Conservation (phyloP, 2,329 filamentous ascomycete species). For the Neodidymelliopsis sp. region DNA sequence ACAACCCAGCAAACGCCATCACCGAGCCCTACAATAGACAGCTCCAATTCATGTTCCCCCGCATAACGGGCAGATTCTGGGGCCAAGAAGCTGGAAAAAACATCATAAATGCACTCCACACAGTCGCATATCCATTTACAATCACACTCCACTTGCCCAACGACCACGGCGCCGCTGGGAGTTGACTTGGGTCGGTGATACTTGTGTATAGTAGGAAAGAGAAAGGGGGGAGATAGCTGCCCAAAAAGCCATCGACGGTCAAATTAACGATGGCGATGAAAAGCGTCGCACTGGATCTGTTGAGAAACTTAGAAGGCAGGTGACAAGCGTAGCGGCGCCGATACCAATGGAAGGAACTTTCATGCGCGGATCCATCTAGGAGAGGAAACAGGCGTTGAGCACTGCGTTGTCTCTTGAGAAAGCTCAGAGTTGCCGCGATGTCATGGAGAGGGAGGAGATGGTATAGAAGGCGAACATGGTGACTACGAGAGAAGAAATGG, state of each 20-base stretch:
- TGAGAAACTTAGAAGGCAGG: slow-evolving; percentile 24
- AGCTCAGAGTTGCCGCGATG: slow-evolving; percentile 44
- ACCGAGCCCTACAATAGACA: slow-evolving; percentile 26
- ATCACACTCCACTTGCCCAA: slow-evolving; percentile 21
- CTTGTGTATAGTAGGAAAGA: slow-evolving; percentile 20
- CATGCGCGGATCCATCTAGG: slow-evolving; percentile 20
- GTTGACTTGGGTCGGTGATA: slow-evolving; percentile 10
- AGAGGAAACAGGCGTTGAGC: slow-evolving; percentile 34
- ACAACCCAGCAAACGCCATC: slow-evolving; percentile 24
- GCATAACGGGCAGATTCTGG: slow-evolving; percentile 22
- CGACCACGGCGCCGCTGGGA: slow-evolving; percentile 16
- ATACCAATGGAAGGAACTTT: slow-evolving; percentile 29
- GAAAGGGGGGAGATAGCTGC: slow-evolving; percentile 28
- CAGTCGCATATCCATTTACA: slow-evolving; percentile 22
- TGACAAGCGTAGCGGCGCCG: slow-evolving; percentile 13
- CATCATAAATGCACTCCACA: slow-evolving; percentile 24
- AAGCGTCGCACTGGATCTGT: slow-evolving; percentile 25
- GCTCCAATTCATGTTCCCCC: slow-evolving; percentile 32
- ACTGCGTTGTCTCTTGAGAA: slow-evolving; percentile 49
- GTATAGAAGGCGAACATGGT: slow-evolving; percentile 39
- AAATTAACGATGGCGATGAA: slow-evolving; percentile 33
- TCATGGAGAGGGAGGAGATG: slow-evolving; percentile 41
- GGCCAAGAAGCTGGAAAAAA: slow-evolving; percentile 36
- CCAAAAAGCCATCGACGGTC: slow-evolving; percentile 26
- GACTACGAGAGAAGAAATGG: slow-evolving; percentile 44